phyloP scores from a whole-genome alignment of 306 rosid genomes.

The Bauhinia variegata region DNA sequence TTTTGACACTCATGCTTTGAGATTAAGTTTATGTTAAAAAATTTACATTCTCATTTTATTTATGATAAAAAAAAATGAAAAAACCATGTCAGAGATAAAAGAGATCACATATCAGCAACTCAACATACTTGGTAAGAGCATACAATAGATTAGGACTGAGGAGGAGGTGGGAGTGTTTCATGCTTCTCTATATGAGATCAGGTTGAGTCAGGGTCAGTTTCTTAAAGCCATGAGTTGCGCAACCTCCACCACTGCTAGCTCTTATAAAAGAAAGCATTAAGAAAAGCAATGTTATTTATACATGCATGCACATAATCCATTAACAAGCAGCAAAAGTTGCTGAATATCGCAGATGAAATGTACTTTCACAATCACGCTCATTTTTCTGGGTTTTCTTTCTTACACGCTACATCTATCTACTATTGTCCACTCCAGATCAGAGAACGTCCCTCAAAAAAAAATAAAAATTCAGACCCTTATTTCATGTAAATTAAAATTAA shows the following conservation, averaged over 20 bases:
- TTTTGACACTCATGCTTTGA: too few relatives aligned
- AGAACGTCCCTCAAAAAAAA: too few relatives aligned
- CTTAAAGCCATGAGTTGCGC: neutral
- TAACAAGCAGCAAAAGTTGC: conserved; percentile 1
- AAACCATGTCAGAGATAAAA: too few relatives aligned
- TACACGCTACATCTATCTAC: conserved; percentile 7
- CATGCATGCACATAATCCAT: neutral
- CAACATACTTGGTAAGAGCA: too few relatives aligned
- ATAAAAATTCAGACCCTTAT: neutral
- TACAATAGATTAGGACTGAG: too few relatives aligned
- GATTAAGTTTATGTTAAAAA: too few relatives aligned
- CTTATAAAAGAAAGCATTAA: neutral
- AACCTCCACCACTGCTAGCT: conserved; percentile 7
- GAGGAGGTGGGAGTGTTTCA: neutral
- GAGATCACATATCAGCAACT: too few relatives aligned
- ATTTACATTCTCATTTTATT: too few relatives aligned
- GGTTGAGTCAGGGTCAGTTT: neutral
- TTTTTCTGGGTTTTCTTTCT: conserved; percentile 1
- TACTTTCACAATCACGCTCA: neutral
- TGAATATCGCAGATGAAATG: neutral
- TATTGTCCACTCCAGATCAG: neutral
- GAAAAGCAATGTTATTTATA: too few relatives aligned
- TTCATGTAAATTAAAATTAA: too few relatives aligned
- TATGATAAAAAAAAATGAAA: too few relatives aligned
- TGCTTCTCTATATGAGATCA: neutral